Conservation (phyloP, 2,329 filamentous ascomycete genomes). For the Colletotrichum magnum region DNA sequence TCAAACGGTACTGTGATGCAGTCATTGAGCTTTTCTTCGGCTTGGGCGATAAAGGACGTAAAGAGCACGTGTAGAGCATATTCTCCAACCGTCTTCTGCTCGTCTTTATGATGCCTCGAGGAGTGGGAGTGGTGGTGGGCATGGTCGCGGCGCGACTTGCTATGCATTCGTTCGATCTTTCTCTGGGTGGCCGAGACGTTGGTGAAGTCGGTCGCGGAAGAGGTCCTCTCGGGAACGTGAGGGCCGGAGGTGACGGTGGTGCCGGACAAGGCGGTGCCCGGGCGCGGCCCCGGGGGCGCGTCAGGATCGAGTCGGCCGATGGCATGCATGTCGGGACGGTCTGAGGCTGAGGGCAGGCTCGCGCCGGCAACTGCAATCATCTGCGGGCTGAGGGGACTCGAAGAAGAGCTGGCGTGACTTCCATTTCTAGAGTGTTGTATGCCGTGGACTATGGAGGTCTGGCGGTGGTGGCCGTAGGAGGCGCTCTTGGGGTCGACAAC, state of each 20-base stretch:
- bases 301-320: slow-evolving; percentile 64
- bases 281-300: slow-evolving; percentile 54
- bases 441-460: slow-evolving; percentile 97
- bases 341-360: slow-evolving; percentile 59
- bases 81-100: slow-evolving; percentile 95
- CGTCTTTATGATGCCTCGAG: slow-evolving; percentile 76
- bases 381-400: slow-evolving; percentile 90
- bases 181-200: slow-evolving; percentile 62
- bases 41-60: slow-evolving; percentile 95
- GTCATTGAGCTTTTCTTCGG: slow-evolving; percentile 95
- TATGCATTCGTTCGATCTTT: slow-evolving; percentile 74
- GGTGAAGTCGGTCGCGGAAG: slow-evolving; percentile 62
- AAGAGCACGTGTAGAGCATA: slow-evolving; percentile 97
- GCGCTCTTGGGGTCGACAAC: slow-evolving; percentile 69
- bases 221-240: slow-evolving; percentile 59
- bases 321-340: slow-evolving; percentile 66
- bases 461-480: slow-evolving; percentile 88
- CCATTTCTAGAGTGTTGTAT: slow-evolving; percentile 93
- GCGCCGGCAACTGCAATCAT: slow-evolving; percentile 80
- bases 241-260: slow-evolving; percentile 51
- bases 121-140: slow-evolving; percentile 83
- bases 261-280: slow-evolving; percentile 64
- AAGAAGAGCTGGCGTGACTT: slow-evolving; percentile 83
- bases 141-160: slow-evolving; percentile 79
- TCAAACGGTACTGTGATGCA: slow-evolving; percentile 86